Percentiles rank a stretch among this genome's conserved stretches.
These are phyloP conservation scores for Quercus bicolor DNA, from an alignment of 306 rosid species.

Conservation along the genomic window DNA sequence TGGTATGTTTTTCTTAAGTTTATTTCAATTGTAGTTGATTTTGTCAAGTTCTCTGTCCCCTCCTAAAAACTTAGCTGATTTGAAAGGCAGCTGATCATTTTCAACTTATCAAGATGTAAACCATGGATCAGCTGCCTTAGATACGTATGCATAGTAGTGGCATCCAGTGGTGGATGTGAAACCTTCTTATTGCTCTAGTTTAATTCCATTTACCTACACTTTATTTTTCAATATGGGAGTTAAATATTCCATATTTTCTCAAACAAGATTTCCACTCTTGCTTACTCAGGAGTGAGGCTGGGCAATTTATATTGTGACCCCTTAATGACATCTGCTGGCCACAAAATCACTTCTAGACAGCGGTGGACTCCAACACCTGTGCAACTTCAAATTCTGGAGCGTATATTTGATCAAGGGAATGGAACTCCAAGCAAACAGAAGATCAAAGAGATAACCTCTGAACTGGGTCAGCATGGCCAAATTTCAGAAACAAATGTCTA, in stretches of 20 bases:
- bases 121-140: background rate
- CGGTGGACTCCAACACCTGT: constrained; percentile 93
- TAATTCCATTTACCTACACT: background rate
- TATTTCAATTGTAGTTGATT: background rate
- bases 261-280: constrained; percentile 8
- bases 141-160: background rate
- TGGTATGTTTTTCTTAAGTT: background rate
- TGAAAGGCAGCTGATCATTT: background rate
- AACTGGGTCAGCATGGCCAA: constrained; percentile 88
- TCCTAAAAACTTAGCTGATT: background rate
- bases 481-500: constrained; percentile 92
- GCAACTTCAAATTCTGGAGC: constrained; percentile 93
- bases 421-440: constrained; percentile 97
- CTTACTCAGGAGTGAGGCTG: constrained; percentile 64
- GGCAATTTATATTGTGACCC: constrained; percentile 84
- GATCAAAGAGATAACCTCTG: constrained; percentile 85
- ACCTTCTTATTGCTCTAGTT: background rate
- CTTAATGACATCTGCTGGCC: constrained; percentile 68
- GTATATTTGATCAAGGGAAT: constrained; percentile 77
- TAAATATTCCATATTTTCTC: background rate
- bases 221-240: background rate
- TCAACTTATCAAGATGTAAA: background rate
- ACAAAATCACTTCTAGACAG: constrained; percentile 88
- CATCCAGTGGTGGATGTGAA: background rate
- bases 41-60: background rate